Base-by-base conservation (phyloP, 2,329 filamentous ascomycete genomes). In the Metarhizium album region DNA sequence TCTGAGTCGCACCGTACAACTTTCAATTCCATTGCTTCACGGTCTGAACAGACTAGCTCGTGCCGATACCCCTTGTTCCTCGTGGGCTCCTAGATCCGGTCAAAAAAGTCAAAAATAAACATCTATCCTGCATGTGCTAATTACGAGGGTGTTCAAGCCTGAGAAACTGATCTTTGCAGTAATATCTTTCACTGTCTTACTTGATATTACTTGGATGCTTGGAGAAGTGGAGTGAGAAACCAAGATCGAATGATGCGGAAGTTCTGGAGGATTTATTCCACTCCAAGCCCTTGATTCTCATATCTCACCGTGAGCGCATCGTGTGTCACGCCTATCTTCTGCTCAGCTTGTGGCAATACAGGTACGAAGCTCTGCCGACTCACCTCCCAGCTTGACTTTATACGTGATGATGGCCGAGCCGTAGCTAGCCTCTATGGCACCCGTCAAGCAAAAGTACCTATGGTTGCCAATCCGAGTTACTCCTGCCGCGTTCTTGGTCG, bases 331-430 rank as follows among this genome's bases (percentile, higher is more conserved):
- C 67, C 67, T 69, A 8, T n/a, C 45, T 13, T 42, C 40, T 27
- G 4, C 35, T 45, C 23, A 43, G 48, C 40, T 46, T 20, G 11
- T 38, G 29, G 6, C 11, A 7, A 13, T 49, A 20, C 42, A 46
- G 29, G 20, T 14, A 33, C 20, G 42, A 13, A 47, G 33, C 9
- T 38, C 29, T 13, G 18, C 27, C 33, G 24, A 52, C 61, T 55
- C 52, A 67, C 67, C 67, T 62, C 64, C 67, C 38, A 69, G 64
- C 51, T 68, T 66, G 8, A 66, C 61, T 5, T 57, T 59, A 54
- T 69, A 69, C 14, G 64, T 68, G 51, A 69, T 62, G 56, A 67
- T 65, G 46, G 67, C 67, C 46, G 67, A 68, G n/a, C 60, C 65
- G 52, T 69, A 69, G 29, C 56, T 62, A 48, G 66, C 67, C 47